These are phyloP conservation scores for Kodamaea lidongshanica DNA, from an alignment of 805 yeast species.

Conservation along the genomic window DNA sequence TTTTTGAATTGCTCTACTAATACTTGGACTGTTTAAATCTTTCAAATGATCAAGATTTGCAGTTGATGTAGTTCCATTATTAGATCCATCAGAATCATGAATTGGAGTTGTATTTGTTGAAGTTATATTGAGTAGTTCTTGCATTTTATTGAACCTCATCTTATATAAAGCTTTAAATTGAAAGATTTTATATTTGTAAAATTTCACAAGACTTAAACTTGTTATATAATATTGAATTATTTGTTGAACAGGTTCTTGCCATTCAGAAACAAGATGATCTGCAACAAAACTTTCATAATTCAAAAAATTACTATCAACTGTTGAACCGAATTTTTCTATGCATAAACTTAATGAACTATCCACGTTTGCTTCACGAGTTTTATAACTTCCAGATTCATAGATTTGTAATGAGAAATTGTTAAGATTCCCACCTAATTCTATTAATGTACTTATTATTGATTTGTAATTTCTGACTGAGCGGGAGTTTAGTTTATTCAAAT, in stretches of 20 bases:
- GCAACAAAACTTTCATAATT: constrained; percentile 42
- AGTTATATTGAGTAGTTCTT: constrained; percentile 28
- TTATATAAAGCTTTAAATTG: constrained; percentile 40
- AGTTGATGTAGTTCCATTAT: constrained; percentile 9
- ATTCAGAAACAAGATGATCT: constrained; percentile 31
- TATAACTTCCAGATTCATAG: constrained; percentile 15
- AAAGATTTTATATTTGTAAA: constrained; percentile 46
- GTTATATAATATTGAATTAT: constrained; percentile 39
- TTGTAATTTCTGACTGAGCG: constrained; percentile 36
- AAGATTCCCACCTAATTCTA: constrained; percentile 52
- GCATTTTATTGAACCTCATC: constrained; percentile 33
- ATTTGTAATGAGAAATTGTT: constrained; percentile 49
- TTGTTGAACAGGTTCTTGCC: constrained; percentile 49
- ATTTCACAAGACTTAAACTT: constrained; percentile 40
- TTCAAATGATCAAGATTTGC: constrained; percentile 20
- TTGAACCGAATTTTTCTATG: constrained; percentile 49
- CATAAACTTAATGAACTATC: constrained; percentile 18
- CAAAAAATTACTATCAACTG: constrained; percentile 45
- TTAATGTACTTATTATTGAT: constrained; percentile 31
- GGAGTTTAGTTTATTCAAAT: constrained; percentile 33
- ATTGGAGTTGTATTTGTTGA: constrained; percentile 8
- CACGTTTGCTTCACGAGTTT: neutral
- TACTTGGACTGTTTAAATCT: constrained; percentile 35
- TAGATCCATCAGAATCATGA: constrained; percentile 4
- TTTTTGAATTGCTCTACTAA: constrained; percentile 28